Conservation (phyloP, 1,284 basidiomycete genomes). For the Hypsizygus ulmarius region DNA sequence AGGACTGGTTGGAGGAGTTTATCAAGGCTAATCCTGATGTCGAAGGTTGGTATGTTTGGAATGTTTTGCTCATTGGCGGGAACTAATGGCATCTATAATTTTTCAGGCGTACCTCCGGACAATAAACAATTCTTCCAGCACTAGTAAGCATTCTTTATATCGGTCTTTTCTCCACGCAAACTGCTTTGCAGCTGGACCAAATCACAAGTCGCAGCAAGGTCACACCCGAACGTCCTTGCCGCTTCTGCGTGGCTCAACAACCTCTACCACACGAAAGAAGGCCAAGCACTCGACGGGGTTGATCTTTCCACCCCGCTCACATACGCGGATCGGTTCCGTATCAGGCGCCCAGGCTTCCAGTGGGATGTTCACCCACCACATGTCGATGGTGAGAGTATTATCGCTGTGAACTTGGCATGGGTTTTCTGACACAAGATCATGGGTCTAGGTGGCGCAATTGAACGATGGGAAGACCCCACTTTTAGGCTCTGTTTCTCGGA, state of each 20-base stretch:
- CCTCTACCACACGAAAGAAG: constrained; percentile 50
- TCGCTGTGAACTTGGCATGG: neutral
- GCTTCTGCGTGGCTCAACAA: constrained; percentile 62
- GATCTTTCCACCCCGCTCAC: constrained; percentile 67
- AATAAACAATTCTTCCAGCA: constrained; percentile 73
- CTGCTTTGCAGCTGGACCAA: constrained; percentile 58
- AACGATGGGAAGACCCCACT: constrained; percentile 79
- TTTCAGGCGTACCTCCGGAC: constrained; percentile 54
- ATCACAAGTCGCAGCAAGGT: constrained; percentile 68
- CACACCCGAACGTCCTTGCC: constrained; percentile 71
- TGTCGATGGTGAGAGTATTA: constrained; percentile 52
- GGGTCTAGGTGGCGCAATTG: constrained; percentile 67
- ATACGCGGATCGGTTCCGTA: constrained; percentile 83
- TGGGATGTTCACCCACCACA: constrained; percentile 76
- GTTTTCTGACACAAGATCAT: neutral
- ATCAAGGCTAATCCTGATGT: constrained; percentile 54
- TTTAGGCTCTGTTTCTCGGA: constrained; percentile 67
- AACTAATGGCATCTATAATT: too few relatives aligned
- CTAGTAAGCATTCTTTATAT: constrained; percentile 45
- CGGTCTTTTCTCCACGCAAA: neutral
- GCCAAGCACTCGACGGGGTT: constrained; percentile 45
- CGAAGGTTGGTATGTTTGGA: constrained; percentile 37
- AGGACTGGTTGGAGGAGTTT: constrained; percentile 52
- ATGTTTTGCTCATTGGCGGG: neutral
- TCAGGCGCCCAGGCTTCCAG: constrained; percentile 69